Evolutionary conservation across 139 green algal genomes (phyloP), one percentile per base, ranked within the genome.

Genomic region (Haematococcus lacustris): DNA sequence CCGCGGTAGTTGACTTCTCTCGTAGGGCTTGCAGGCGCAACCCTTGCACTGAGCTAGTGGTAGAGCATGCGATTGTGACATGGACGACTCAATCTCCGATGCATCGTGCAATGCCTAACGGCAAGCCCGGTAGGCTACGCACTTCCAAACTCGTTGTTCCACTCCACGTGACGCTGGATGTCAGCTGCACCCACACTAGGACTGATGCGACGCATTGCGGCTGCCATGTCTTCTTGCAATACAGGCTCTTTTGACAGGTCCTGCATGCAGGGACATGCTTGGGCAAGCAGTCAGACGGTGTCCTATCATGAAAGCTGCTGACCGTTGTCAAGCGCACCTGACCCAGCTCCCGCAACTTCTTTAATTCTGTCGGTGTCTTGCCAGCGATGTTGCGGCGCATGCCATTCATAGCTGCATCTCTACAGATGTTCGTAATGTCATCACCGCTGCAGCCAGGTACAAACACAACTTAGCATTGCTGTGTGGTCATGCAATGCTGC

Each of bases 401-500:
- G 71, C 91, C 90, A 77, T 94, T 94, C 86, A 97, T 90, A 17
- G 89, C 90, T 23, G 93, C 93, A 71, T 97, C 92, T 38, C 92
- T 78, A 80, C 90, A 96, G 40, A 97, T 81, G 82, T 94, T 95
- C 57, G 91, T 94, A 71, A 96, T 88, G 84, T 97, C 92, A 71
- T 97, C 92, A 0, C 92, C 92, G 51, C 64, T 71, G 71, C 57
- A 68, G 21, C 47, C 47, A 57, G 47, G 47, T n/a, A 28, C 13
- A 57, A 13, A 57, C 13, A 57, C n/a, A n/a, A n/a, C n/a, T n/a
- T n/a, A n/a, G n/a, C n/a, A n/a, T n/a, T n/a, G n/a, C n/a, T n/a
- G n/a, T n/a, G n/a, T n/a, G n/a, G n/a, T n/a, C n/a, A n/a, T n/a
- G n/a, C n/a, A n/a, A n/a, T n/a, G n/a, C n/a, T n/a, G n/a, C n/a